Evolutionary conservation across 306 rosid genomes (phyloP).

Genomic region (Senna siamea): DNA sequence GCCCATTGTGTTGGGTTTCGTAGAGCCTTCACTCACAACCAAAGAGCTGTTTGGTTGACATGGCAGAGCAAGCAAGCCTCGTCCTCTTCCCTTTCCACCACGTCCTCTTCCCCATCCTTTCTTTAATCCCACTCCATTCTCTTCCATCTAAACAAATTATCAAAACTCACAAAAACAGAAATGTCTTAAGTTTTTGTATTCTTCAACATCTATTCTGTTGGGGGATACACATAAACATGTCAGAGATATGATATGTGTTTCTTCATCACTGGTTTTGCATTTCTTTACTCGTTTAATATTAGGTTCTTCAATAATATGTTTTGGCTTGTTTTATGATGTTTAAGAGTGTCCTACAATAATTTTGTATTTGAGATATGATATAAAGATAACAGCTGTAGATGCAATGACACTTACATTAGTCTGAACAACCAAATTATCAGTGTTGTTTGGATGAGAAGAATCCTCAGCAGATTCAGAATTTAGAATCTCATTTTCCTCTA

Average conservation of each 20-base stretch:
- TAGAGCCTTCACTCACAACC: constrained; percentile 49
- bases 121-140: constrained; percentile 57
- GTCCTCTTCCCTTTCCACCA: constrained; percentile 46
- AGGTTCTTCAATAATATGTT: too few relatives aligned
- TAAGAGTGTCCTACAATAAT: too few relatives aligned
- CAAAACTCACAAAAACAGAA: too few relatives aligned
- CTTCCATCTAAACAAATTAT: constrained; percentile 58
- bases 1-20: constrained; percentile 60
- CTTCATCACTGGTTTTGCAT: too few relatives aligned
- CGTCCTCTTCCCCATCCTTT: constrained; percentile 89
- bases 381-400: background rate
- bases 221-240: too few relatives aligned
- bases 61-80: constrained; percentile 60
- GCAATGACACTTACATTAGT: constrained; percentile 52
- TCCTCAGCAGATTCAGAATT: constrained; percentile 62
- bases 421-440: background rate
- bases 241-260: too few relatives aligned
- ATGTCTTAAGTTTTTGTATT: too few relatives aligned
- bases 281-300: too few relatives aligned
- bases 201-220: too few relatives aligned
- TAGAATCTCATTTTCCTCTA: constrained; percentile 66
- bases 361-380: too few relatives aligned
- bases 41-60: constrained; percentile 49
- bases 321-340: too few relatives aligned
- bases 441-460: constrained; percentile 29